Conservation (phyloP, 768 basidiomycete genomes). For the Tylopilus subfusipes region DNA sequence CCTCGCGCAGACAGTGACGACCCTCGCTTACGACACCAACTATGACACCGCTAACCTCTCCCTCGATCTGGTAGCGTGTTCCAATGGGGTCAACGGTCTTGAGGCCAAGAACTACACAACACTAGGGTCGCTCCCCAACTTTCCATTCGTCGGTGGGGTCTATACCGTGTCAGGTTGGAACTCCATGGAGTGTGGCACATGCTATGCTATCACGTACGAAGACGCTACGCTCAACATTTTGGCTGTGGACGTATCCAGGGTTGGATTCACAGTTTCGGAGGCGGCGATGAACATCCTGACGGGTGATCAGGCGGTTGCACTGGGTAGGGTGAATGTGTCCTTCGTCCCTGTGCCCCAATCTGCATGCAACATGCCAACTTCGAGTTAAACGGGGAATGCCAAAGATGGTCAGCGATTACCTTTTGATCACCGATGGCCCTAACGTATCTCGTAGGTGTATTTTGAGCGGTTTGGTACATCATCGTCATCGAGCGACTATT, state of each 20-base stretch:
- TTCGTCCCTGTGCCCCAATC: background rate
- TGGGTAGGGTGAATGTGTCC: conserved; percentile 21
- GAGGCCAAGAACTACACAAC: conserved; percentile 33
- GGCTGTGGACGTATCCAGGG: conserved; percentile 49
- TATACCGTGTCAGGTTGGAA: conserved; percentile 20
- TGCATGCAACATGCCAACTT: background rate
- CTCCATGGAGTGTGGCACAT: conserved; percentile 27
- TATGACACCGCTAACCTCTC: conserved; percentile 33
- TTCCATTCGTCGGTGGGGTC: conserved; percentile 35
- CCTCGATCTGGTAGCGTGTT: conserved; percentile 35
- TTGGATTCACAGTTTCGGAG: conserved; percentile 37
- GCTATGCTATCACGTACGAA: conserved; percentile 28
- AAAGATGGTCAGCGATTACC: background rate
- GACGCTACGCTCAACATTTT: conserved; percentile 43
- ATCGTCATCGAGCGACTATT: no score
- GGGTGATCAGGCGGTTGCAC: background rate
- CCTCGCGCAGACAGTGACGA: conserved; percentile 20
- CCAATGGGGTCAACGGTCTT: conserved; percentile 37
- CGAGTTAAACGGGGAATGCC: background rate
- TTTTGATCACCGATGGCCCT: background rate
- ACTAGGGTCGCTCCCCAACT: conserved; percentile 35
- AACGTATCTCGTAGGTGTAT: background rate
- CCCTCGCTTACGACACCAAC: conserved; percentile 35
- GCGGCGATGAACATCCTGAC: conserved; percentile 28
- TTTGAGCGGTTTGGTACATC: no score